Conservation (phyloP, 192 early-diverging fungal species). For the Coemansia sp. region DNA sequence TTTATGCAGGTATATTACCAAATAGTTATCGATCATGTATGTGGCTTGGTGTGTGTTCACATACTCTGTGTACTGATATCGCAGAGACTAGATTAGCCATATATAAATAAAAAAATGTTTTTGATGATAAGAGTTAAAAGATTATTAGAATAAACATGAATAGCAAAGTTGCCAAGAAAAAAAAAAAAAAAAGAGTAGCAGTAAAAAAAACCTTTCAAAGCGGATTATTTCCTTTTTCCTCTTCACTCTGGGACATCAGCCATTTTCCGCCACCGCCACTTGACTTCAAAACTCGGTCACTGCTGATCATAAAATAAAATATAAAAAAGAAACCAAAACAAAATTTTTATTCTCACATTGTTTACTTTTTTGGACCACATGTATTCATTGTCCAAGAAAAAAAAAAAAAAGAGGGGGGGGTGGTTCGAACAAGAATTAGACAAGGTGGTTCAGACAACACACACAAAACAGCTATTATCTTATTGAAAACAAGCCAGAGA, state of each 20-base stretch:
- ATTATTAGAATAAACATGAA: neutral
- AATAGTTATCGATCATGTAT: neutral
- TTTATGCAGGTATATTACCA: neutral
- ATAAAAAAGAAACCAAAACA: neutral
- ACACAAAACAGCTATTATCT: neutral
- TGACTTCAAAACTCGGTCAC: neutral
- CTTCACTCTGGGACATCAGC: neutral
- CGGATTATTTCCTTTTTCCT: neutral
- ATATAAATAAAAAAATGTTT: neutral
- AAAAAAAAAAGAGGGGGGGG: neutral
- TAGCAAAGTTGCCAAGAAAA: neutral
- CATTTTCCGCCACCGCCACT: neutral
- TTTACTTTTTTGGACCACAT: neutral
- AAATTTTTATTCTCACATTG: conserved; percentile 2
- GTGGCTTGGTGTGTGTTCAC: neutral
- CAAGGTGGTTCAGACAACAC: neutral
- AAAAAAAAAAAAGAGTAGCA: neutral
- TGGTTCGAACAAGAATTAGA: neutral
- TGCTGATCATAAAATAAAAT: neutral
- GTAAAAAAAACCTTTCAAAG: too few species aligned
- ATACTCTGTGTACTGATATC: neutral
- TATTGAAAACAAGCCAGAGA: neutral
- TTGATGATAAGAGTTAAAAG: neutral
- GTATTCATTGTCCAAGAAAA: neutral
- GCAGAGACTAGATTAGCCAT: conserved; percentile 1